phyloP scores from a whole-genome alignment of 2,329 filamentous ascomycete species.

The Fusarium nygamai region DNA sequence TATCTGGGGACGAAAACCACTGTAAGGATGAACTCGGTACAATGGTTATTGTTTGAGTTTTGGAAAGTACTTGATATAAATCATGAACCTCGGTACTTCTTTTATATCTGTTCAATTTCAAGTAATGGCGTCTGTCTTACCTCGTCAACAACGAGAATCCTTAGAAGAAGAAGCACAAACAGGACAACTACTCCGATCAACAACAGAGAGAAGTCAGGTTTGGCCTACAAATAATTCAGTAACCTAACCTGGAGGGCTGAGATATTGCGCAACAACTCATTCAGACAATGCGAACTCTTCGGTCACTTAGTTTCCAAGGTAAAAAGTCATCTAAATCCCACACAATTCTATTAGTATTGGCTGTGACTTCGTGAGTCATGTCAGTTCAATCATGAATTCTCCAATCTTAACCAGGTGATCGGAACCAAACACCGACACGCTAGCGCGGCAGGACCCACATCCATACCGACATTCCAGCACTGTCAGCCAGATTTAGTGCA shows the following conservation, averaged over 20 bases:
- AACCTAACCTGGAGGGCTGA: background rate
- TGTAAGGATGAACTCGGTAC: rapidly evolving
- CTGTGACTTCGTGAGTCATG: background rate
- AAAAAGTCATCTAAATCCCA: background rate
- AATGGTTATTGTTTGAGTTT: no score
- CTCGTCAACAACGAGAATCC: rapidly evolving
- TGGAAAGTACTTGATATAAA: rapidly evolving
- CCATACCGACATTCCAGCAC: background rate
- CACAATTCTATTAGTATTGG: background rate
- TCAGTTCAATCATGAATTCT: background rate
- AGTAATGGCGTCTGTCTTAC: rapidly evolving
- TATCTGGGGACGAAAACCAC: background rate
- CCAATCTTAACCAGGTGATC: background rate
- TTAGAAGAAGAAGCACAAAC: rapidly evolving
- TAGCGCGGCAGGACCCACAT: background rate
- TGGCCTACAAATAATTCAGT: background rate
- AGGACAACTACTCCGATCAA: rapidly evolving
- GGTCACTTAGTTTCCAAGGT: rapidly evolving
- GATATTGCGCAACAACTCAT: rapidly evolving
- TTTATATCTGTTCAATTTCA: rapidly evolving
- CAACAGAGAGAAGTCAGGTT: background rate
- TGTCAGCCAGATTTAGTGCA: background rate
- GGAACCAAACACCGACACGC: background rate
- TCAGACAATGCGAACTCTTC: background rate
- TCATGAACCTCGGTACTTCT: rapidly evolving